Evolutionary conservation across 2,329 filamentous ascomycete genomes (phyloP), one percentile per base, ranked within the genome.

Genomic region (Epicoccum sorghinum): DNA sequence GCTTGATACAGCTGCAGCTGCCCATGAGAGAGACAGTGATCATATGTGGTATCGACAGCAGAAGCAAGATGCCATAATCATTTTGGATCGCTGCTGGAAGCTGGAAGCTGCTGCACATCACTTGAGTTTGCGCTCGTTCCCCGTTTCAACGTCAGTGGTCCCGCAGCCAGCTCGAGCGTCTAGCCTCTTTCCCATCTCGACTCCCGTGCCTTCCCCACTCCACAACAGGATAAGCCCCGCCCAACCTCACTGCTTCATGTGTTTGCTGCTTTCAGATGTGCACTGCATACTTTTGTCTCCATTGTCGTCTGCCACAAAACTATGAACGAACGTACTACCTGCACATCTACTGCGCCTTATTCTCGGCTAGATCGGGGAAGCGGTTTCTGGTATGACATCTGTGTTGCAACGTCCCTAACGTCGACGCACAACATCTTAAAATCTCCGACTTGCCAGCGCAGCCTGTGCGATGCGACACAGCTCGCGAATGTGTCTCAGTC

Each of bases 191-290:
- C 47, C 24, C 33, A 6, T 45, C 45, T 49, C 25, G 38, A 45
- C 44, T 49, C 49, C 45, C 33, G 33, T 56, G 59, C 59, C 46
- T 42, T 54, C 14, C 22, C 40, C 39, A 33, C 35, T 40, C 35
- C 40, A 32, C 14, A 7, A 29, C 38, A n/a, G n/a, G 43, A 29
- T 29, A 29, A 29, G 27, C 27, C 27, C 27, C 27, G 9, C 27
- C 27, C 27, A 29, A 29, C 27, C 9, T 29, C 27, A 39, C 18
- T 18, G 22, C 10, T 51, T 68, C 62, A 67, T 65, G 59, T 67
- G 63, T 45, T 37, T 24, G 13, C 37, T 25, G 22, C 27, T 29
- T 7, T 9, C 40, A 42, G 12, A 8, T 7, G 18, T 18, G 18
- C 18, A 18, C 18, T 18, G 18, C 18, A 18, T 18, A 18, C 18